Evolutionary conservation across 805 yeast species (phyloP).

Genomic region (Pichia membranifaciens): DNA sequence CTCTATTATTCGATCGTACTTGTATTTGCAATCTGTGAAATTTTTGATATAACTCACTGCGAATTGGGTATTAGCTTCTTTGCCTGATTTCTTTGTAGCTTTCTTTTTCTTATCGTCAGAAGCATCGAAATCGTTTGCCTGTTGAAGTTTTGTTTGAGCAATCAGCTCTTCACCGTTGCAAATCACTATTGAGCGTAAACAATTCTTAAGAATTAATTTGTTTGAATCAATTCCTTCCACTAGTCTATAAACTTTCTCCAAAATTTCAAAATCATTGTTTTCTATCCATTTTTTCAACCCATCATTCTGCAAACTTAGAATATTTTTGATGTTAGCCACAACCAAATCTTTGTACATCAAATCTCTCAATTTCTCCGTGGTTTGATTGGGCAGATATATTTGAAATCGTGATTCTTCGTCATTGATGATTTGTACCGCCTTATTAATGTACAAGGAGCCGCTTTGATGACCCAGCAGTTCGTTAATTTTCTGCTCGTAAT

Average conservation of each 20-base stretch:
- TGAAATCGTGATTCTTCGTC: conserved; percentile 58
- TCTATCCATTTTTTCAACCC: conserved; percentile 57
- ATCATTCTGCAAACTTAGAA: conserved; percentile 45
- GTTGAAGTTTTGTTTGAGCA: conserved; percentile 19
- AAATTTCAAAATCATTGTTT: conserved; percentile 38
- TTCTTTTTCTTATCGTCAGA: conserved; percentile 18
- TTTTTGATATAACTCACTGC: conserved; percentile 67
- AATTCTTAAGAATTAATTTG: conserved; percentile 42
- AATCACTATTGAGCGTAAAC: conserved; percentile 42
- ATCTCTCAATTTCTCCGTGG: conserved; percentile 48
- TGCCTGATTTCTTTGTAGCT: conserved; percentile 14
- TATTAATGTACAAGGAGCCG: conserved; percentile 52
- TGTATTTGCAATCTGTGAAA: conserved; percentile 45
- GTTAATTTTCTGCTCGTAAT: conserved; percentile 43
- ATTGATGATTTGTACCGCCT: conserved; percentile 45
- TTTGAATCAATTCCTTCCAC: conserved; percentile 49
- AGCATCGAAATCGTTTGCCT: conserved; percentile 10
- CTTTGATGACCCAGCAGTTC: conserved; percentile 38
- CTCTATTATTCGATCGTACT: conserved; percentile 43
- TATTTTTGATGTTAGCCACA: conserved; percentile 47
- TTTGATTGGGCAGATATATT: conserved; percentile 47
- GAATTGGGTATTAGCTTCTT: conserved; percentile 39
- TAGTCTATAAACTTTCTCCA: conserved; percentile 44
- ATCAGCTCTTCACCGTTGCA: conserved; percentile 40
- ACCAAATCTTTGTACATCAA: conserved; percentile 57